phyloP scores from a whole-genome alignment of 208 protist species.

The Acanthamoeba lenticulata region DNA sequence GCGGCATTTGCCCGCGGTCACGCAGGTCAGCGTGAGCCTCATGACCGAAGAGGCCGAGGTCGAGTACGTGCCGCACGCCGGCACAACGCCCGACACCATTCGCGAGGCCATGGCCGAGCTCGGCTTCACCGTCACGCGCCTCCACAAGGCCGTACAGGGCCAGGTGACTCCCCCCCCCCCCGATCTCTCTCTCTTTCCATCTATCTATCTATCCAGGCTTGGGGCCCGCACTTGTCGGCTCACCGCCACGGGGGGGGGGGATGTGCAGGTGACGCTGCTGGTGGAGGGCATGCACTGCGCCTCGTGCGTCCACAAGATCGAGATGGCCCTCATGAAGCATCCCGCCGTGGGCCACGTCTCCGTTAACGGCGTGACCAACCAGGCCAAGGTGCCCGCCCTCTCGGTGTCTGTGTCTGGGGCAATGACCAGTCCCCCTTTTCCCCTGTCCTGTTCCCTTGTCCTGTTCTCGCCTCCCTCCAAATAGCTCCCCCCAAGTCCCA shows the following conservation, averaged over 20 bases:
- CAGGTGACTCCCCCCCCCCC: neutral
- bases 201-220: too few relatives aligned
- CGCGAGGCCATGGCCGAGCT: conserved; percentile 12
- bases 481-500: too few relatives aligned
- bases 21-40: neutral
- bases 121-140: neutral
- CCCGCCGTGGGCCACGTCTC: neutral
- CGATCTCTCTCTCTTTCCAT: too few relatives aligned
- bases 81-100: neutral
- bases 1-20: neutral
- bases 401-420: neutral
- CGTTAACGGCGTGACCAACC: neutral
- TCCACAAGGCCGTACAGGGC: neutral
- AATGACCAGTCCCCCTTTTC: too few relatives aligned
- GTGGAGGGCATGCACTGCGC: neutral
- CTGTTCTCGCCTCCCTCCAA: too few relatives aligned
- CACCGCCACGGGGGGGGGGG: too few relatives aligned
- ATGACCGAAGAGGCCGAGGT: neutral
- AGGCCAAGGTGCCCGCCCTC: neutral
- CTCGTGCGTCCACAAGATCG: neutral
- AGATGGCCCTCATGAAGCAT: neutral
- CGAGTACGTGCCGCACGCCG: neutral
- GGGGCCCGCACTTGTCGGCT: too few relatives aligned
- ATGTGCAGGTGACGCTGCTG: neutral
- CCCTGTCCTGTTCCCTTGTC: too few relatives aligned